These are phyloP conservation scores for Phytophthora agathidicida DNA, from an alignment of 352 stramenopile genomes.

Conservation along the genomic window DNA sequence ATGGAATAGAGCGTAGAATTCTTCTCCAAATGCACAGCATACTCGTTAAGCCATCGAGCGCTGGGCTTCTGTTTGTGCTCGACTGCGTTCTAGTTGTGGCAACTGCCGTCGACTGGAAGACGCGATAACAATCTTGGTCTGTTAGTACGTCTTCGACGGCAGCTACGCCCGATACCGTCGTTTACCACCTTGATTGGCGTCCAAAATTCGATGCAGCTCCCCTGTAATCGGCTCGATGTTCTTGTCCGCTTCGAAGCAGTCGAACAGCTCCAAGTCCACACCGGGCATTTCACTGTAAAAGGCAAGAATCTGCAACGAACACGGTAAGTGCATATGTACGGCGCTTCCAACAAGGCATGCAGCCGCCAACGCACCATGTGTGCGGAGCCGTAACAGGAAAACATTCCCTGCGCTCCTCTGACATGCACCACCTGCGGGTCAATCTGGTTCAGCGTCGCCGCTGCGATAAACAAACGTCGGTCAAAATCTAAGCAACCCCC, in stretches of 20 bases:
- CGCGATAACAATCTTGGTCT: not conserved
- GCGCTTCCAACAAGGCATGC: not conserved
- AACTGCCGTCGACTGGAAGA: constrained; percentile 3
- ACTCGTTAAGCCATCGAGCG: not conserved
- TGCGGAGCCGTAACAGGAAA: constrained; percentile 82
- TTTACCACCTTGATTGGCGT: constrained; percentile 42
- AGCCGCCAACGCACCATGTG: constrained; percentile 56
- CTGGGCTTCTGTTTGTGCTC: constrained; percentile 4
- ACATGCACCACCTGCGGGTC: constrained; percentile 86
- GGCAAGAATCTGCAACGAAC: constrained; percentile 65
- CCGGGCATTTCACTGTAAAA: constrained; percentile 87
- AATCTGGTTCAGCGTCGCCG: constrained; percentile 80
- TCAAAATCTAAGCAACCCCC: not conserved
- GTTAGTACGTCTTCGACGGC: not conserved
- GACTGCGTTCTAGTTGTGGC: constrained; percentile 1
- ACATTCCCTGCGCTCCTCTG: constrained; percentile 83
- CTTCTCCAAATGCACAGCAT: not conserved
- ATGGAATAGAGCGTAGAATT: not conserved
- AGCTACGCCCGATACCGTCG: constrained; percentile 30
- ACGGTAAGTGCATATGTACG: too few species aligned
- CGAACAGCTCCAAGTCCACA: constrained; percentile 76
- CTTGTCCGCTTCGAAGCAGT: constrained; percentile 83
- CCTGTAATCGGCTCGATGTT: constrained; percentile 74
- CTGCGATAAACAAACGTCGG: too few species aligned
- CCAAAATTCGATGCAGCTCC: constrained; percentile 77